Conservation (phyloP, 2,329 filamentous ascomycete species). For the Didymellaceae sp. region DNA sequence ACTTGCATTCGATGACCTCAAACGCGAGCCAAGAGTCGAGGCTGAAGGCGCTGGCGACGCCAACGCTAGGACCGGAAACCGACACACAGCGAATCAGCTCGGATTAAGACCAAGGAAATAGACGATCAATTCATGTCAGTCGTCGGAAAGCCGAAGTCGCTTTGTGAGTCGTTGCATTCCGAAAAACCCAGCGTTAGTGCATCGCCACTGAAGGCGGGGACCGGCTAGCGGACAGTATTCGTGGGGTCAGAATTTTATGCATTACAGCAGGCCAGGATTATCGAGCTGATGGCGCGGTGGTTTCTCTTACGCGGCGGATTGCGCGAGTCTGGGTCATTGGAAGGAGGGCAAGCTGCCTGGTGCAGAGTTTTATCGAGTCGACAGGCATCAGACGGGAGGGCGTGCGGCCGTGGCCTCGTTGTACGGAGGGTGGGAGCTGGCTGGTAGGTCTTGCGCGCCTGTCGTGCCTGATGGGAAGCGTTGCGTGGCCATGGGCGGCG, state of each 20-base stretch:
- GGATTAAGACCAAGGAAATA: neutral
- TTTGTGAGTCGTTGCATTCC: conserved; percentile 30
- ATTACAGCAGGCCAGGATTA: conserved; percentile 13
- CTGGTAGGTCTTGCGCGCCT: conserved; percentile 1
- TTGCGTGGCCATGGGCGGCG: conserved; percentile 12
- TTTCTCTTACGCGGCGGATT: conserved; percentile 34
- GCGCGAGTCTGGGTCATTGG: conserved; percentile 22
- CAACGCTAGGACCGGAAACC: conserved; percentile 8
- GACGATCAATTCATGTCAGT: conserved; percentile 12
- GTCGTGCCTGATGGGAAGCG: conserved; percentile 4
- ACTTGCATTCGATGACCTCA: conserved; percentile 2
- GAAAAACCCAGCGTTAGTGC: conserved; percentile 35
- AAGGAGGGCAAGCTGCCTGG: conserved; percentile 15
- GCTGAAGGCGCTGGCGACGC: conserved; percentile 12
- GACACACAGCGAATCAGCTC: conserved; percentile 25
- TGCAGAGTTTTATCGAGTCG: conserved; percentile 29
- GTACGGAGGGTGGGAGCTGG: neutral
- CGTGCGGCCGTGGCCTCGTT: conserved; percentile 16
- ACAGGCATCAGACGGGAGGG: conserved; percentile 24
- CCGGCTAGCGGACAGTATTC: conserved; percentile 21
- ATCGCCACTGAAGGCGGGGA: conserved; percentile 33
- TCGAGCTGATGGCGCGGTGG: conserved; percentile 18
- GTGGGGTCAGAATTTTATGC: conserved; percentile 31
- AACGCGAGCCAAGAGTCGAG: conserved; percentile 16
- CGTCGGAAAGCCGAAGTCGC: conserved; percentile 22